Percentiles rank a stretch among this genome's conserved stretches.
Conservation (phyloP, 768 basidiomycete species). For the Suillus cothurnatus region DNA sequence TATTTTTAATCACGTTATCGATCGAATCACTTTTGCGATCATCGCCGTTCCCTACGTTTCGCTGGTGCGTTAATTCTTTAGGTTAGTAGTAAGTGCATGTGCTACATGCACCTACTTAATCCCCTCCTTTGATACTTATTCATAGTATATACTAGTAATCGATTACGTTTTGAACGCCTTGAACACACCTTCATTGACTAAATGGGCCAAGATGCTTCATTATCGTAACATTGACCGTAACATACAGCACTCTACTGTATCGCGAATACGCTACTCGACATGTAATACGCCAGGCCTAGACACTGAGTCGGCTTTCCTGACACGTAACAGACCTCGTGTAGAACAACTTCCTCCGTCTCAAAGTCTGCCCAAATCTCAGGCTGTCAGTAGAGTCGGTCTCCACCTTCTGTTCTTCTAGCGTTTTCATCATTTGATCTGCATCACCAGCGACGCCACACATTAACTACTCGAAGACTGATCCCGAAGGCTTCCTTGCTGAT, state of each 20-base stretch:
- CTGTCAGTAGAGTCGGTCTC: background rate
- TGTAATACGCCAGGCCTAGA: no score
- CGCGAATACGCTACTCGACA: no score
- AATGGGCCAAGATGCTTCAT: background rate
- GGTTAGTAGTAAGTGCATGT: background rate
- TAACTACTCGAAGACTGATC: background rate
- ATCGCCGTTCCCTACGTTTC: background rate
- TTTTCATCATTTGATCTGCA: background rate
- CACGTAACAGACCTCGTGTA: conserved; percentile 1
- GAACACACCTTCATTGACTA: background rate
- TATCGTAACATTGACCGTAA: no score
- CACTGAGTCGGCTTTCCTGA: background rate
- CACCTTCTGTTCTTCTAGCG: background rate
- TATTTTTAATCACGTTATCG: background rate
- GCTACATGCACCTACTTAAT: background rate
- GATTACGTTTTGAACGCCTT: background rate
- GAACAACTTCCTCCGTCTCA: background rate
- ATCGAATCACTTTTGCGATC: background rate
- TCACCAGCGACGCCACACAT: background rate
- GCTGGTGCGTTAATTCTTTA: no score
- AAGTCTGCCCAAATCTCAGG: conserved; percentile 5
- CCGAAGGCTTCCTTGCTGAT: background rate
- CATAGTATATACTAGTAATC: background rate
- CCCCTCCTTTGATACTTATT: background rate
- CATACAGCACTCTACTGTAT: no score